Conservation (phyloP, 441 rosid species). For the Gossypium lobatum region DNA sequence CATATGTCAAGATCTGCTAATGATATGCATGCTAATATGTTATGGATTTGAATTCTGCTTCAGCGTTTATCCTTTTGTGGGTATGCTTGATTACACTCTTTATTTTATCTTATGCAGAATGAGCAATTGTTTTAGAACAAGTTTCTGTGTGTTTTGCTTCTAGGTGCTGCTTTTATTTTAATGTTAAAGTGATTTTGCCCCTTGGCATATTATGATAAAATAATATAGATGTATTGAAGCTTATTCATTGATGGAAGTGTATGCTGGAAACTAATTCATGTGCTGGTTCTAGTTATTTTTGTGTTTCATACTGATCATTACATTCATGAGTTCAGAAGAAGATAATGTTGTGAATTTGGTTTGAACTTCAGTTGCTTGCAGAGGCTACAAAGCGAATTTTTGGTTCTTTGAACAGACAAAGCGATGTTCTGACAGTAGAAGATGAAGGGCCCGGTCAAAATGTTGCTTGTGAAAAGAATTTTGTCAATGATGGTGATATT, state of each 20-base stretch:
- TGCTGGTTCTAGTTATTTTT: not conserved
- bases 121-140: conserved; percentile 2
- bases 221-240: not conserved
- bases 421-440: conserved; percentile 55
- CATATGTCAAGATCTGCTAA: not conserved
- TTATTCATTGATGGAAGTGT: not conserved
- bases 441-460: conserved; percentile 58
- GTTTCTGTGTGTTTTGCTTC: not conserved
- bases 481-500: conserved; percentile 42
- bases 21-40: not conserved
- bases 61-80: not conserved
- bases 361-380: conserved; percentile 89
- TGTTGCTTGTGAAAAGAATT: conserved; percentile 44
- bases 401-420: conserved; percentile 56
- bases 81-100: not conserved
- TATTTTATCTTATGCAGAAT: not conserved
- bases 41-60: not conserved
- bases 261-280: not conserved
- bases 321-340: not conserved
- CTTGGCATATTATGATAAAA: not conserved
- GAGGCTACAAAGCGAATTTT: conserved; percentile 77
- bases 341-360: not conserved
- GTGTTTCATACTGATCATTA: not conserved
- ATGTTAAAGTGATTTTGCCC: not conserved
- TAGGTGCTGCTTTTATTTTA: not conserved